phyloP scores from a whole-genome alignment of 2,329 filamentous ascomycete genomes.

The Beauveria pseudobassiana region DNA sequence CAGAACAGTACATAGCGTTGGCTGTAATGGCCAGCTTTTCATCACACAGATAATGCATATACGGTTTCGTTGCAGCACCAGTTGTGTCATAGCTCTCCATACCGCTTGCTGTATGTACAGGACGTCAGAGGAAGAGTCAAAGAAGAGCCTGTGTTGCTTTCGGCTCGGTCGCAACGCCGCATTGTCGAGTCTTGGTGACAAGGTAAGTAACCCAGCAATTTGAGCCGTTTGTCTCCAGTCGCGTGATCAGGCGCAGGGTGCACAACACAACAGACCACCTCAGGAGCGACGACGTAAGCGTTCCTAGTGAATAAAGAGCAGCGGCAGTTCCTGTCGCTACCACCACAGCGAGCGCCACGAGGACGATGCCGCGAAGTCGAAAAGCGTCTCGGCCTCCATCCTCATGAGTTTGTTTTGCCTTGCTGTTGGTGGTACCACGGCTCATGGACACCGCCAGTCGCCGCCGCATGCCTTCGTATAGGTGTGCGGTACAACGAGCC shows the following conservation, averaged over 20 bases:
- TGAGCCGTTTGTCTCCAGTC: background rate
- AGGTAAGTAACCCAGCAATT: background rate
- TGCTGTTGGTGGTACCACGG: conserved; percentile 45
- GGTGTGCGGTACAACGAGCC: conserved; percentile 32
- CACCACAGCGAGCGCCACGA: conserved; percentile 38
- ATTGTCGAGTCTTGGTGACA: background rate
- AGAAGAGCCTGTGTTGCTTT: background rate
- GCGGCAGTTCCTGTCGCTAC: conserved; percentile 23
- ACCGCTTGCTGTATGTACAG: too few relatives aligned
- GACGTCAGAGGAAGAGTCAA: too few relatives aligned
- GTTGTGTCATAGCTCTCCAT: background rate
- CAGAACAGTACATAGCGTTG: background rate
- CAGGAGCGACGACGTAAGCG: background rate
- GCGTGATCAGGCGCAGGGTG: background rate
- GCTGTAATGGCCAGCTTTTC: background rate
- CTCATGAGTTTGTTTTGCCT: conserved; percentile 52
- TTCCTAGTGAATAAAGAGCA: conserved; percentile 12
- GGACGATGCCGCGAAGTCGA: conserved; percentile 47
- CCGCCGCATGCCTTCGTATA: conserved; percentile 28
- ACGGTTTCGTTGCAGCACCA: background rate
- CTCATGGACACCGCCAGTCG: conserved; percentile 15
- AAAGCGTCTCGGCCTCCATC: conserved; percentile 57
- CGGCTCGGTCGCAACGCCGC: background rate
- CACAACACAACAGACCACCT: background rate
- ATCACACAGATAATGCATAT: background rate